Conservation (phyloP, 805 yeast genomes). For the Huiozyma sinensis region DNA sequence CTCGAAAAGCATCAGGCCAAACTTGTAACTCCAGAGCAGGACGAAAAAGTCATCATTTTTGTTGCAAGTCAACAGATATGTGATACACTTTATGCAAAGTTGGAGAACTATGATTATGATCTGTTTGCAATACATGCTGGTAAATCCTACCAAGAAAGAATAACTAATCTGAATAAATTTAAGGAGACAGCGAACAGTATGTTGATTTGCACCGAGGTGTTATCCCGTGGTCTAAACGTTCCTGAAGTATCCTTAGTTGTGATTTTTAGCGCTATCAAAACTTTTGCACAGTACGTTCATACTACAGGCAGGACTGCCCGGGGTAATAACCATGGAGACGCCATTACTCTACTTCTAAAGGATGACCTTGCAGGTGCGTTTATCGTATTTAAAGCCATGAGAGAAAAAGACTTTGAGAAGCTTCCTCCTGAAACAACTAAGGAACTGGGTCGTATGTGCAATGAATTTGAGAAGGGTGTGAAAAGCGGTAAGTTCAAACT, state of each 20-base stretch:
- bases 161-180: constrained; percentile 61
- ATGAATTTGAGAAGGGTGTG: constrained; percentile 46
- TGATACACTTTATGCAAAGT: constrained; percentile 51
- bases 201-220: constrained; percentile 83
- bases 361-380: constrained; percentile 61
- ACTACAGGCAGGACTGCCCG: constrained; percentile 94
- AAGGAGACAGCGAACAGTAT: constrained; percentile 47
- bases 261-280: constrained; percentile 74
- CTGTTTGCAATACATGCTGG: constrained; percentile 85
- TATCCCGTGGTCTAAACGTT: constrained; percentile 95
- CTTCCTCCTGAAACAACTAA: constrained; percentile 35
- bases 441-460: constrained; percentile 34
- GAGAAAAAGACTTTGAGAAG: constrained; percentile 37
- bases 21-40: constrained; percentile 7
- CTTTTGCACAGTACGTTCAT: constrained; percentile 92
- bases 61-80: constrained; percentile 84
- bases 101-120: constrained; percentile 38
- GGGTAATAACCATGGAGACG: constrained; percentile 69
- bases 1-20: constrained; percentile 31
- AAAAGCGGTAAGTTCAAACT: constrained; percentile 55
- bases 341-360: constrained; percentile 60
- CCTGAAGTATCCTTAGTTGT: constrained; percentile 71
- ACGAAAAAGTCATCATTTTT: constrained; percentile 59
- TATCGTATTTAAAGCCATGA: constrained; percentile 35
- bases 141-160: constrained; percentile 75